Base-by-base conservation (phyloP, 768 basidiomycete species). In the Jaapia argillacea region DNA sequence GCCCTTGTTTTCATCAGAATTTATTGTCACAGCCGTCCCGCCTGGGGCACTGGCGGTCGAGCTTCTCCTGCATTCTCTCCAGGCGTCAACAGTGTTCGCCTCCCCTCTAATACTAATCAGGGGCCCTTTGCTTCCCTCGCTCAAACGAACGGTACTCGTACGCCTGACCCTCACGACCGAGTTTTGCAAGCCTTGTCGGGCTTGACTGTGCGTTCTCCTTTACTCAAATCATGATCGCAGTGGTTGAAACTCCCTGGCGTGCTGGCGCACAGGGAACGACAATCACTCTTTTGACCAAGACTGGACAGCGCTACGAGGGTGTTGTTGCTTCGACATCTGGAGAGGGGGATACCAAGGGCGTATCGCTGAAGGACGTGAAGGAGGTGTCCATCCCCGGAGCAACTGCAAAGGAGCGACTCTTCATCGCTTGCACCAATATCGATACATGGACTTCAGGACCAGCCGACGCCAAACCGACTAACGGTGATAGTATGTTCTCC, bases 361-460 rank as follows among this genome's bases (percentile, higher is more conserved):
- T 88, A 42, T 78, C 79, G 5, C 71, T 90, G 48, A 81, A 78
- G 56, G 83, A 89, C 59, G 83, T 74, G 55, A 83, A 79, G 63
- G 86, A 90, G 49, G 63, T 88, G 42, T 66, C 74, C 12, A 70
- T 63, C 46, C 77, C 80, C 6, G 81, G 77, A 39, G 74, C 75
- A 1, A 75, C 87, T 24, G 70, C 84, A 47, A 84, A 78, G 59
- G 85, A 88, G 40, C 62, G 67, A 6, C 51, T 81, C 36, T 86
- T 86, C 60, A 70, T 90, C 48, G 71, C 81, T 21, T 72, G 78
- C 7, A 71, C 77, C 45, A 85, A 80, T 58, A 85, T 89, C 57
- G 82, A 84, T 22, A 65, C 57, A 35, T 89, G 81, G 75, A 63
- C 74, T 24, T 83, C 84, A 4, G 83, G 82, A 13, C 82, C 85